phyloP scores from a whole-genome alignment of 2,329 filamentous ascomycete genomes.

The Aspergillus calidoustus region DNA sequence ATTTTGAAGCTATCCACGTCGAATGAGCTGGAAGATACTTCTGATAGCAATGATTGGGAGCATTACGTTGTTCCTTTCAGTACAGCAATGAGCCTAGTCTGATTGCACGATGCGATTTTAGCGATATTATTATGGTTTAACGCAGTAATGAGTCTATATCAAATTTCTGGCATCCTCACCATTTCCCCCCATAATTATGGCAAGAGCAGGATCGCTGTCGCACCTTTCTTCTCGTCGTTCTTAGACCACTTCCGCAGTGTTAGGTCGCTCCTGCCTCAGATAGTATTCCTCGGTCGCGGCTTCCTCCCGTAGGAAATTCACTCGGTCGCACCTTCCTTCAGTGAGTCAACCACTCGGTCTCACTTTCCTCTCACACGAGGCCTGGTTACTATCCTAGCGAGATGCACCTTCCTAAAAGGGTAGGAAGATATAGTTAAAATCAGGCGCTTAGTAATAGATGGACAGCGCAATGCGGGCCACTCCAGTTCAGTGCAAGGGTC shows the following conservation, averaged over 20 bases:
- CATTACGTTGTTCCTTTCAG: constrained; percentile 49
- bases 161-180: too few relatives aligned
- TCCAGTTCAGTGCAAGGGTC: neutral
- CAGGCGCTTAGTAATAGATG: neutral
- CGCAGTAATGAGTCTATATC: neutral
- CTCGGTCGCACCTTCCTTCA: too few relatives aligned
- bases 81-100: constrained; percentile 49
- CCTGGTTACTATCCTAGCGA: neutral
- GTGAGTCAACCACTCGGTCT: too few relatives aligned
- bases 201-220: too few relatives aligned
- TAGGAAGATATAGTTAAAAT: neutral
- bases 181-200: too few relatives aligned
- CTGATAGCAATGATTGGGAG: constrained; percentile 47
- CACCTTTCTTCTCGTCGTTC: too few relatives aligned
- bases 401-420: neutral
- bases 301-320: too few relatives aligned
- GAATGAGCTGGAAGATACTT: constrained; percentile 18
- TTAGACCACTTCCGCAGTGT: too few relatives aligned
- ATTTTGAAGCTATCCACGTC: constrained; percentile 30
- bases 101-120: constrained; percentile 11
- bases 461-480: constrained; percentile 6
- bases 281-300: too few relatives aligned
- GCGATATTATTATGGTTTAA: neutral
- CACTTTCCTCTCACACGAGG: too few relatives aligned
- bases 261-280: too few relatives aligned